These are phyloP conservation scores for Raphanus hybrid DNA, from an alignment of 441 rosid species.

Conservation along the genomic window DNA sequence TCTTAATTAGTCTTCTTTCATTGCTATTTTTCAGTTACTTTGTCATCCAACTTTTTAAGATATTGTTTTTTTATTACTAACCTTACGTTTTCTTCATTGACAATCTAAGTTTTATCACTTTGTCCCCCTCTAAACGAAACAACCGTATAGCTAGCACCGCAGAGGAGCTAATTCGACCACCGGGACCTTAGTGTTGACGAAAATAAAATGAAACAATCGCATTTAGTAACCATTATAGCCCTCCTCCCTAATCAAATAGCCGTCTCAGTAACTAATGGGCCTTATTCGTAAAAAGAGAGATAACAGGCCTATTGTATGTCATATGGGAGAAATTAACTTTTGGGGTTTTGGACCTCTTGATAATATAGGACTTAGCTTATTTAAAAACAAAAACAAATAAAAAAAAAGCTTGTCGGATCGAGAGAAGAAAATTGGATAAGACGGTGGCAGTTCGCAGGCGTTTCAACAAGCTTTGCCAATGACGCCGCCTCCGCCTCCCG, in stretches of 20 bases:
- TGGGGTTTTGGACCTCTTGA: too few relatives aligned
- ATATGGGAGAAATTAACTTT: too few relatives aligned
- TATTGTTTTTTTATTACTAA: not conserved
- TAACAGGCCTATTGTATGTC: too few relatives aligned
- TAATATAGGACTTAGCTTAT: too few relatives aligned
- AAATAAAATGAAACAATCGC: not conserved
- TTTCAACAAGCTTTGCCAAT: not conserved
- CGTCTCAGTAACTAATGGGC: not conserved
- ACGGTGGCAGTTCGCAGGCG: not conserved
- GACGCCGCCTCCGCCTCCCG: constrained; percentile 53
- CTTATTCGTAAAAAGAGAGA: not conserved
- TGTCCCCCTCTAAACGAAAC: not conserved
- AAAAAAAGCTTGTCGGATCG: not conserved
- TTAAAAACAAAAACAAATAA: not conserved
- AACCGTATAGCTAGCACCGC: too few relatives aligned
- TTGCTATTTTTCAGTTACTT: not conserved
- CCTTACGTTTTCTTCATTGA: not conserved
- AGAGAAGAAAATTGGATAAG: not conserved
- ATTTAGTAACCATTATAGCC: not conserved
- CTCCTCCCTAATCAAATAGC: not conserved
- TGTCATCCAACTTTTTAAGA: constrained; percentile 7
- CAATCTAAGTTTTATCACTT: not conserved
- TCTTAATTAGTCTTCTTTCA: not conserved
- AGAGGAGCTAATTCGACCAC: too few relatives aligned
- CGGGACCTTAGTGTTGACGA: too few relatives aligned